Conservation (phyloP, 2,329 filamentous ascomycete species). For the Pseudogymnoascus sp. region DNA sequence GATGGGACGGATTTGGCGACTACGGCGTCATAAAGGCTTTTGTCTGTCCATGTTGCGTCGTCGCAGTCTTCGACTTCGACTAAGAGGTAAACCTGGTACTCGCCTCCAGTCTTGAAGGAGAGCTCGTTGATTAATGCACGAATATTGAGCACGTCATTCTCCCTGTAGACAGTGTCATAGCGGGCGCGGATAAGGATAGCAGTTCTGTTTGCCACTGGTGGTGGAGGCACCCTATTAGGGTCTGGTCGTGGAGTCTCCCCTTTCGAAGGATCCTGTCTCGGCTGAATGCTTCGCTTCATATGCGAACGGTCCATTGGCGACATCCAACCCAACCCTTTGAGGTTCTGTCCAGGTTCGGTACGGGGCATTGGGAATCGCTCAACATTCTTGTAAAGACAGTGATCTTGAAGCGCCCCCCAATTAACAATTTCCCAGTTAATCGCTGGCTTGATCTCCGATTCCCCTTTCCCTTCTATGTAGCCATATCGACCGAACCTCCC, state of each 20-base stretch:
- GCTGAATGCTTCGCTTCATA: not conserved
- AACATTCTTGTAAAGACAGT: slow-evolving; percentile 59
- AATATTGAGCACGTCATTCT: slow-evolving; percentile 72
- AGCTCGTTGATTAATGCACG: slow-evolving; percentile 74
- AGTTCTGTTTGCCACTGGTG: slow-evolving; percentile 39
- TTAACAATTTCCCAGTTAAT: slow-evolving; percentile 57
- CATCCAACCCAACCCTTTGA: slow-evolving; percentile 22
- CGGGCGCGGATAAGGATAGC: slow-evolving; percentile 72
- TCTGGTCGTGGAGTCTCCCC: not conserved
- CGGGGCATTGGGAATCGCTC: slow-evolving; percentile 45
- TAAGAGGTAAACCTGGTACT: slow-evolving; percentile 74
- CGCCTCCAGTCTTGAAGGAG: slow-evolving; percentile 65
- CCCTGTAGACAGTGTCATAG: slow-evolving; percentile 66
- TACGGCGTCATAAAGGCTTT: slow-evolving; percentile 50
- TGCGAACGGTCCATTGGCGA: slow-evolving; percentile 22
- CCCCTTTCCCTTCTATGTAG: slow-evolving; percentile 34
- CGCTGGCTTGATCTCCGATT: not conserved
- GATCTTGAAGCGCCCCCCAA: slow-evolving; percentile 64
- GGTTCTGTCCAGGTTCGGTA: not conserved
- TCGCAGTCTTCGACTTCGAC: slow-evolving; percentile 66
- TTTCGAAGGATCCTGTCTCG: slow-evolving; percentile 10
- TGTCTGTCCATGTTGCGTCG: slow-evolving; percentile 51
- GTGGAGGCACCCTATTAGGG: slow-evolving; percentile 10
- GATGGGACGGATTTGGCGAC: slow-evolving; percentile 57
- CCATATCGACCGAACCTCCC: slow-evolving; percentile 64